phyloP scores from a whole-genome alignment of 129 eudicot species.

The Solidago caesia region DNA sequence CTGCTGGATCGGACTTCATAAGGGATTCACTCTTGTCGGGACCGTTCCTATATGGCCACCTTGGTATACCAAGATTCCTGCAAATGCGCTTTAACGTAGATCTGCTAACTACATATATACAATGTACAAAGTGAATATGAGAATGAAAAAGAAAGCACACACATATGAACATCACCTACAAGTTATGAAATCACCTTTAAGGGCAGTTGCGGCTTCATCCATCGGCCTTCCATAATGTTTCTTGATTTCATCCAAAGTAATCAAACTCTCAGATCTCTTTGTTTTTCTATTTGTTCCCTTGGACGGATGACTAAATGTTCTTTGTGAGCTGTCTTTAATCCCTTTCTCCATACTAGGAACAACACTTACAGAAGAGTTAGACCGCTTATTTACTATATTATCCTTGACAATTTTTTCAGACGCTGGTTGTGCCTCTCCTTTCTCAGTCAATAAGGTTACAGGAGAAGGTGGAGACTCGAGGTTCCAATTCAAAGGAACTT shows the following conservation, averaged over 20 bases:
- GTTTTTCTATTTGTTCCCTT: neutral
- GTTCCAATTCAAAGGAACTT: neutral
- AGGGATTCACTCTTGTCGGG: neutral
- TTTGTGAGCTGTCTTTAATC: neutral
- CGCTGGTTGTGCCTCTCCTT: neutral
- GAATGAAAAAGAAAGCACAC: neutral
- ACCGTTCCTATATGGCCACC: conserved; percentile 10
- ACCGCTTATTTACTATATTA: neutral
- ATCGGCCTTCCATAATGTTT: conserved; percentile 10
- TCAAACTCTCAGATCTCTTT: conserved; percentile 3
- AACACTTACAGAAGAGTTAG: neutral
- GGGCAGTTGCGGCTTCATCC: conserved; percentile 16
- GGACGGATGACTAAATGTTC: neutral
- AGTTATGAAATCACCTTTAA: neutral
- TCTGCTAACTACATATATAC: conserved; percentile 17
- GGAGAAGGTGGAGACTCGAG: neutral
- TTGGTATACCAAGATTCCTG: conserved; percentile 9
- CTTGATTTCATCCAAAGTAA: neutral
- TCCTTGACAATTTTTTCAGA: neutral
- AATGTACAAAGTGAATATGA: neutral
- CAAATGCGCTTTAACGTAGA: conserved; percentile 20
- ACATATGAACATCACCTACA: conserved; percentile 2
- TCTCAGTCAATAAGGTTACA: neutral
- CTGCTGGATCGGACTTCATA: neutral
- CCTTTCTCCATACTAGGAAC: neutral